Conservation (phyloP, 179 eudicot species). For the Sideroxylon spinosum region DNA sequence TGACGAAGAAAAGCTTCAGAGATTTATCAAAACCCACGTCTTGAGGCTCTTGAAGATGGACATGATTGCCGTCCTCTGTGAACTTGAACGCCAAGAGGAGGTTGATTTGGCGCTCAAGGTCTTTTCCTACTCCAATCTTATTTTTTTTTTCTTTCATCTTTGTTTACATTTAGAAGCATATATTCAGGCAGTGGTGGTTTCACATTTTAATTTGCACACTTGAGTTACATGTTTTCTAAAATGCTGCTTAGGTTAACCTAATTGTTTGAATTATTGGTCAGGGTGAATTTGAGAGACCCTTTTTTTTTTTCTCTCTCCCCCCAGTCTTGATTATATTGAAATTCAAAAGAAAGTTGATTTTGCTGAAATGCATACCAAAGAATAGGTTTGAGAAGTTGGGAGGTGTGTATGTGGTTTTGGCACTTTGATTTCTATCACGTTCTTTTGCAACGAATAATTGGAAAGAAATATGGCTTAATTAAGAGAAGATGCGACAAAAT, state of each 20-base stretch:
- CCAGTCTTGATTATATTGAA: not conserved
- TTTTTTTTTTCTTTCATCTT: not conserved
- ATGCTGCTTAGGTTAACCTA: not conserved
- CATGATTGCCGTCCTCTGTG: constrained; percentile 71
- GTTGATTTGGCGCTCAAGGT: constrained; percentile 79
- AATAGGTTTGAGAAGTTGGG: not conserved
- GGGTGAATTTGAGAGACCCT: not conserved
- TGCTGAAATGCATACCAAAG: not conserved
- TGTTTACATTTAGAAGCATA: not conserved
- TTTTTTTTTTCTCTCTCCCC: no score
- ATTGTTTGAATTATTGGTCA: not conserved
- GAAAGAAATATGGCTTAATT: no score
- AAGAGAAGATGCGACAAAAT: no score
- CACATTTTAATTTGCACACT: not conserved
- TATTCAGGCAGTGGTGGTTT: not conserved
- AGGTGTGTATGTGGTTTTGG: not conserved
- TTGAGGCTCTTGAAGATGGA: constrained; percentile 75
- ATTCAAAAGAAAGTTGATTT: not conserved
- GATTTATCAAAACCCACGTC: constrained; percentile 58
- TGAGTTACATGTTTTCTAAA: not conserved
- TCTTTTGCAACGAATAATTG: no score
- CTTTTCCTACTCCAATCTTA: not conserved
- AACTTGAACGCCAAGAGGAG: constrained; percentile 80
- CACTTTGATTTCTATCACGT: no score
- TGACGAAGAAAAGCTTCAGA: constrained; percentile 57